Evolutionary conservation across 208 protist species (phyloP), one percentile per base, ranked within the genome.

Genomic region (Willaertia magna): DNA sequence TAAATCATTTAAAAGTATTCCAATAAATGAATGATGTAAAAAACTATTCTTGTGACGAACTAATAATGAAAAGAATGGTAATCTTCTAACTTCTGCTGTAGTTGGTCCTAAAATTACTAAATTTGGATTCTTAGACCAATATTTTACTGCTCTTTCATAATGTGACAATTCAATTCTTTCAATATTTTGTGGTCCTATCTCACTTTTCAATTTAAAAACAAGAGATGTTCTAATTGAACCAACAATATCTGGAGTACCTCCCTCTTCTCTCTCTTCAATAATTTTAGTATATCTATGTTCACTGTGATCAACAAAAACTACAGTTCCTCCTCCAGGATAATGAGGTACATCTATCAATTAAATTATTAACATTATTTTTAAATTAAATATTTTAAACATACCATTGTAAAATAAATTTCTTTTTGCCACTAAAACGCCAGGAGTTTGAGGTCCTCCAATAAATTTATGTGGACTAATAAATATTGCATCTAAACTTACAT

Each of bases 11-110:
- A 96, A 86, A 1, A 96, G 85, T 26, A 85, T 46, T 11, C 85
- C 26, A 12, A 95, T 87, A 90, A 93, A 95, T 79, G 93, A 91
- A 83, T 95, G 88, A 81, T 96, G 94, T 16, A 96, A 88, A 61
- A 91, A 89, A 30, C 48, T 52, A 79, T 30, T 0, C 22, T 51
- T 82, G 22, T 81, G 84, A 4, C 26, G 46, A 46, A 90, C 79
- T 39, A 87, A 51, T 84, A 92, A 89, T 20, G 90, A 89, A 78
- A 90, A 83, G 51, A 91, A 88, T 9, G 90, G 49, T 22, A 91
- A 59, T 39, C 34, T 34, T 51, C 16, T 39, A 47, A 81, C 9
- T 87, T 26, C 55, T 67, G 9, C n/a, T 30, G 22, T n/a, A 1
- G 55, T 26, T 79, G 34, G 84, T 22, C 47, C 84, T 26, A 87